Base-by-base conservation (phyloP, 257 asterid species). In the Anisodus tanguticus region DNA sequence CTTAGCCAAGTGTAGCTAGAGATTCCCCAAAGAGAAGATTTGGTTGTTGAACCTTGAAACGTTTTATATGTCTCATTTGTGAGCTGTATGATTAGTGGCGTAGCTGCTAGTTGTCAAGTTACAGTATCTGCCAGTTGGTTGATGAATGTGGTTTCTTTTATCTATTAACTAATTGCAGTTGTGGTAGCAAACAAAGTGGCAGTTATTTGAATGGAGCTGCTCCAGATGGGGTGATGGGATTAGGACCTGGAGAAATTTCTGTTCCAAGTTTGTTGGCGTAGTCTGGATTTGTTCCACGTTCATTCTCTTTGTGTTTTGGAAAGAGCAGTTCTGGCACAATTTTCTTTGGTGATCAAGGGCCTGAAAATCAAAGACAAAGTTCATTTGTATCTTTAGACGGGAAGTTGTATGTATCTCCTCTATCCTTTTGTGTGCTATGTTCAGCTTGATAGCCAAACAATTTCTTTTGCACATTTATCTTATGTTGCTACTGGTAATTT, bases 181-280 rank as follows among this genome's bases (percentile, higher is more conserved):
- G 98, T 86, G 98, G 98, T 71, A 91, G 93, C 91, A 90, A 88
- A 88, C 98, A 94, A 87, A 93, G 90, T 66, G 98, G 98, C 58
- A 57, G 15, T 17, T 94, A 94, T 88, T 84, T 94, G 90, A 87
- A 88, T 41, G 98, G 97, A 86, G 81, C 90, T 86, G 97, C 97
- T 80, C 98, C 98, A 13, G 97, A 93, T 77, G 98, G 98, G 78
- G 86, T 94, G 77, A 79, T 94, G 92, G 98, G 97, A 71, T 84
- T 94, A 82, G 98, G 98, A 41, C 97, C 95, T 0, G 97, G 97
- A 39, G 90, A 89, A 43, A 86, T 93, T 84, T 92, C 98, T n/a
- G 88, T 94, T 71, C 93, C 93, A 81, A 93, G 98, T 88, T 83
- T 89, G 88, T 97, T 94, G 84, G 91, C 95, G 11, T 92, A 91